Conservation (phyloP, 352 stramenopile species). For the Phytophthora vignae region DNA sequence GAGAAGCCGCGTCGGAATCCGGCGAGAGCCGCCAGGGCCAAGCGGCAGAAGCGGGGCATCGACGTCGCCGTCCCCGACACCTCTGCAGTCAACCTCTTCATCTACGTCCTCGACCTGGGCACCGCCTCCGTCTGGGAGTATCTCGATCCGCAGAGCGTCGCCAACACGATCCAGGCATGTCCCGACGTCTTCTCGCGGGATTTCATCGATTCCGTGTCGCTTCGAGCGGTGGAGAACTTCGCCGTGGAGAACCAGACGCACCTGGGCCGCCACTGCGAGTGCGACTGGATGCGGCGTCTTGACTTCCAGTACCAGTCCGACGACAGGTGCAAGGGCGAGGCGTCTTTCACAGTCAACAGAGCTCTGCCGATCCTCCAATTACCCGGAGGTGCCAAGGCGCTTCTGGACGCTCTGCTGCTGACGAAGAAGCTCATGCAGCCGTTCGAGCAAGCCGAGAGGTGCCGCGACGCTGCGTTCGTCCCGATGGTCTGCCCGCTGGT, state of each 20-base stretch:
- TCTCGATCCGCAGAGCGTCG: slow-evolving; percentile 12
- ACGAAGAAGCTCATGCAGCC: slow-evolving; percentile 18
- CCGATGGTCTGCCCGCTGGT: slow-evolving; percentile 16
- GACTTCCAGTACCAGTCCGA: slow-evolving; percentile 20
- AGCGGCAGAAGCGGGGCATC: neutral
- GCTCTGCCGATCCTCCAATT: slow-evolving; percentile 20
- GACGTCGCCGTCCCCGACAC: neutral
- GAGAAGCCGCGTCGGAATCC: neutral
- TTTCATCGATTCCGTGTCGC: slow-evolving; percentile 12
- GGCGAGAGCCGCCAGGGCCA: neutral
- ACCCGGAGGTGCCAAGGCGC: slow-evolving; percentile 9
- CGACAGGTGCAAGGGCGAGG: neutral
- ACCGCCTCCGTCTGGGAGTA: slow-evolving; percentile 21
- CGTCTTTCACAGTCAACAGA: slow-evolving; percentile 20
- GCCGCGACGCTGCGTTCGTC: slow-evolving; percentile 3
- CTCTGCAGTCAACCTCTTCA: slow-evolving; percentile 7
- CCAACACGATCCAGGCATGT: slow-evolving; percentile 14
- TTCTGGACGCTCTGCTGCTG: slow-evolving; percentile 14
- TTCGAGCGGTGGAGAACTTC: slow-evolving; percentile 21
- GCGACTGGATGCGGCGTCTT: slow-evolving; percentile 33
- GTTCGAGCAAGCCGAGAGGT: slow-evolving; percentile 5
- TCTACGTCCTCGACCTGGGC: slow-evolving; percentile 22
- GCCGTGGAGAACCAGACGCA: slow-evolving; percentile 23
- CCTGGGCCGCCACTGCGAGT: slow-evolving; percentile 26
- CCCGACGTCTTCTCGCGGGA: slow-evolving; percentile 6